phyloP scores from a whole-genome alignment of 2,329 filamentous ascomycete species.

The Colletotrichum sp. region DNA sequence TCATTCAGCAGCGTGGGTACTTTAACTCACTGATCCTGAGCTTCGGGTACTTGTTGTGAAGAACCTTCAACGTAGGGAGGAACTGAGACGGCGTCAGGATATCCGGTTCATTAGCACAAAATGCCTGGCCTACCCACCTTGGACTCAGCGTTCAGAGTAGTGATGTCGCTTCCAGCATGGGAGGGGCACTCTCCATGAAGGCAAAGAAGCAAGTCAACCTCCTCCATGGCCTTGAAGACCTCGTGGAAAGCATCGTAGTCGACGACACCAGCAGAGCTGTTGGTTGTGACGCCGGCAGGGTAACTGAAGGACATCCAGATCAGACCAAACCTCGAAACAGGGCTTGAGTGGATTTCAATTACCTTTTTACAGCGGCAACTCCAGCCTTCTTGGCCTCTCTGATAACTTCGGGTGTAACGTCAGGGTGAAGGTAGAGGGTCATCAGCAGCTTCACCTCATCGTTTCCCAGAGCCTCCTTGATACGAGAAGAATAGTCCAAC shows the following conservation, averaged over 20 bases:
- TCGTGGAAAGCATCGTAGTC: slow-evolving; percentile 74
- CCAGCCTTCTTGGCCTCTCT: slow-evolving; percentile 75
- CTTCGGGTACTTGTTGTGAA: slow-evolving; percentile 78
- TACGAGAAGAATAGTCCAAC: slow-evolving; percentile 67
- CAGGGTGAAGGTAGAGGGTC: slow-evolving; percentile 72
- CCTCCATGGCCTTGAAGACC: slow-evolving; percentile 90
- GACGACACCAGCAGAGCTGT: slow-evolving; percentile 72
- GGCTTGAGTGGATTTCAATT: background rate
- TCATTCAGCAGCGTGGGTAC: too few relatives aligned
- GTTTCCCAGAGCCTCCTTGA: slow-evolving; percentile 53
- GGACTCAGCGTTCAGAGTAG: slow-evolving; percentile 72
- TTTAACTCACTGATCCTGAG: slow-evolving; percentile 55
- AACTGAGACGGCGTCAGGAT: slow-evolving; percentile 51
- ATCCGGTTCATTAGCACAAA: background rate
- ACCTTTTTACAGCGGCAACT: slow-evolving; percentile 69
- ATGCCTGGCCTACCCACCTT: slow-evolving; percentile 28
- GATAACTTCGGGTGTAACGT: slow-evolving; percentile 72
- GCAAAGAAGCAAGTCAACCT: slow-evolving; percentile 83
- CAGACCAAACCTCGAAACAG: background rate
- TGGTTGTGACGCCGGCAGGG: slow-evolving; percentile 63
- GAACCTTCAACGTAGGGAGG: slow-evolving; percentile 76
- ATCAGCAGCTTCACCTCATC: slow-evolving; percentile 69
- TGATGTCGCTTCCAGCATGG: slow-evolving; percentile 44
- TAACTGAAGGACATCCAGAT: background rate
- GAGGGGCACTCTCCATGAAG: slow-evolving; percentile 85